Base-by-base conservation (phyloP, 345 rosid species). In the Citrus hindsii region DNA sequence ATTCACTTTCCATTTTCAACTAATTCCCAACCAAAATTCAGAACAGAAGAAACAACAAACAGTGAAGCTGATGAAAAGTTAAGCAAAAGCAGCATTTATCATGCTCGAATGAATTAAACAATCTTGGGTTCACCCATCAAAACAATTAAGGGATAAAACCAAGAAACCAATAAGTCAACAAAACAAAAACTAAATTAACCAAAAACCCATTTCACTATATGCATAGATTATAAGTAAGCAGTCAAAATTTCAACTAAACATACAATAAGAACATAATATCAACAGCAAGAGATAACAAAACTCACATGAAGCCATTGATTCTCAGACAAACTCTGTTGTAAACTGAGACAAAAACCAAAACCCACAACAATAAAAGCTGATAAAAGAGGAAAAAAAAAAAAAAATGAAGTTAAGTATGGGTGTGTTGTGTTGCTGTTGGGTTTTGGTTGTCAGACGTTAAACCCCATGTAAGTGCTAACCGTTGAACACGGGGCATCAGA, bases 301-400 rank as follows among this genome's bases (percentile, higher is more conserved):
- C 86, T 87, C 56, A 87, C 89, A 83, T 59, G 87, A 84, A 71
- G 87, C 86, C 89, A 87, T 87, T 10, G 82, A 77, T 64, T 30
- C 30, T 22, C 76, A 21, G 33, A 74, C 8, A n/a, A 33, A 13
- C 22, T 18, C 32, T 14, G 48, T 3, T 63, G 59, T 12, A 24
- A 48, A 46, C 61, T 42, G 5, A 67, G 70, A 53, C 51, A 53
- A 76, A 28, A 28, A 64, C 68, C 40, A 16, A 60, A 48, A 40
- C 22, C 27, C 61, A 25, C 33, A 33, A 35, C 7, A 56, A 72
- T 10, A 46, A 16, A 48, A 60, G 35, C 37, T 35, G 72, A 55
- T 21, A 69, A 4, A 27, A 60, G n/a, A 61, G 66, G 66, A 1
- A 28, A 46, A 46, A 73, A 25, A n/a, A n/a, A n/a, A 9, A 2